Conservation (phyloP, 73 alveolate species). For the Stentor coeruleus region DNA sequence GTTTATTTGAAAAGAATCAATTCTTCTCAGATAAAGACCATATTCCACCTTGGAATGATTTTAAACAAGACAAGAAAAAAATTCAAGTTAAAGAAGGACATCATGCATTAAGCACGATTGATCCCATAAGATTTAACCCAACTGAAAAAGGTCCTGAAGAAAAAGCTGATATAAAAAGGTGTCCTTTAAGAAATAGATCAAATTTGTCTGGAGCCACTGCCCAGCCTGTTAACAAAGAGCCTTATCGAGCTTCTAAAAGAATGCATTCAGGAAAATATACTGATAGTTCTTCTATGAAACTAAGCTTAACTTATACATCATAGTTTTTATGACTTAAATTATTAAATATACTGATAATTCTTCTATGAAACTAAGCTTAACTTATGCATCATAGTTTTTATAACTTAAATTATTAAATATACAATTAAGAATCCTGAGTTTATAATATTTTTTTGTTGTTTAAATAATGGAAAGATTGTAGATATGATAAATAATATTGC, state of each 20-base stretch:
- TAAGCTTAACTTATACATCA: background rate
- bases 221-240: constrained; percentile 1
- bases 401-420: too few relatives aligned
- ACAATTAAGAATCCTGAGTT: too few relatives aligned
- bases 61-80: background rate
- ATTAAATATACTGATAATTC: too few relatives aligned
- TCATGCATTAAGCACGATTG: background rate
- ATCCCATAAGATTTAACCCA: background rate
- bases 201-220: constrained; percentile 6
- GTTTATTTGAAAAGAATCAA: background rate
- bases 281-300: constrained; percentile 20
- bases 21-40: background rate
- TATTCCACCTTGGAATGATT: background rate
- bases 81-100: background rate
- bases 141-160: background rate
- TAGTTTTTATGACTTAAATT: too few relatives aligned
- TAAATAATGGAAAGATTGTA: too few relatives aligned
- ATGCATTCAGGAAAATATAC: background rate
- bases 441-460: too few relatives aligned
- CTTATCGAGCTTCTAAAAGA: background rate
- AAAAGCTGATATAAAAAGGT: background rate
- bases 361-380: background rate
- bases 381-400: background rate
- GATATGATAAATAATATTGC: too few relatives aligned
- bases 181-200: background rate